Conservation (phyloP, 305 asterid genomes). For the Rubia balearica region DNA sequence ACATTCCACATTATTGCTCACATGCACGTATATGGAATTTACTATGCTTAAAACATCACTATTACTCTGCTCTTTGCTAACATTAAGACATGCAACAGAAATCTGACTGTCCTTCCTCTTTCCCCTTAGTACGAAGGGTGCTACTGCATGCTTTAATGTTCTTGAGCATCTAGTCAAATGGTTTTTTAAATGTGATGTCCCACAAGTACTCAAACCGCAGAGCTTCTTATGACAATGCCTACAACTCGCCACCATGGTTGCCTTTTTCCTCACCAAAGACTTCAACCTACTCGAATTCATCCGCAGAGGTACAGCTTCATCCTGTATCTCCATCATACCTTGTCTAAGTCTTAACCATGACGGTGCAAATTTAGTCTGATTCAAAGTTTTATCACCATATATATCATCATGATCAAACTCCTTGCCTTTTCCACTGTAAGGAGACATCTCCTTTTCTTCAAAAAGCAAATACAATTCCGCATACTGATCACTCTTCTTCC, state of each 20-base stretch:
- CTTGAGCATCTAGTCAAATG: conserved; percentile 82
- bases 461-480: no score
- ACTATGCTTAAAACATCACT: conserved; percentile 51
- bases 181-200: conserved; percentile 86
- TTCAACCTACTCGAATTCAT: conserved; percentile 82
- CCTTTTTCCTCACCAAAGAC: conserved; percentile 78
- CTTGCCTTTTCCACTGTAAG: no score
- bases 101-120: conserved; percentile 58
- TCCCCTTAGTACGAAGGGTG: conserved; percentile 57
- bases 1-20: conserved; percentile 30
- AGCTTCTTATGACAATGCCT: conserved; percentile 85
- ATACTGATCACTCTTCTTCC: no score
- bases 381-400: no score
- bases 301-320: conserved; percentile 58
- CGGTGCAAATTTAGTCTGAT: no score
- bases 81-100: conserved; percentile 38
- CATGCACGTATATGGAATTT: conserved; percentile 36
- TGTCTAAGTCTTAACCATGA: no score
- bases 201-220: conserved; percentile 91
- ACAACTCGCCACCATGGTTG: conserved; percentile 67
- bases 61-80: conserved; percentile 34
- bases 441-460: no score
- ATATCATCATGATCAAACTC: no score
- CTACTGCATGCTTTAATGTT: conserved; percentile 56
- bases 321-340: conserved; percentile 47